These are phyloP conservation scores for Cladorrhinum sp. DNA, from an alignment of 2,329 filamentous ascomycete species.

Conservation along the genomic window DNA sequence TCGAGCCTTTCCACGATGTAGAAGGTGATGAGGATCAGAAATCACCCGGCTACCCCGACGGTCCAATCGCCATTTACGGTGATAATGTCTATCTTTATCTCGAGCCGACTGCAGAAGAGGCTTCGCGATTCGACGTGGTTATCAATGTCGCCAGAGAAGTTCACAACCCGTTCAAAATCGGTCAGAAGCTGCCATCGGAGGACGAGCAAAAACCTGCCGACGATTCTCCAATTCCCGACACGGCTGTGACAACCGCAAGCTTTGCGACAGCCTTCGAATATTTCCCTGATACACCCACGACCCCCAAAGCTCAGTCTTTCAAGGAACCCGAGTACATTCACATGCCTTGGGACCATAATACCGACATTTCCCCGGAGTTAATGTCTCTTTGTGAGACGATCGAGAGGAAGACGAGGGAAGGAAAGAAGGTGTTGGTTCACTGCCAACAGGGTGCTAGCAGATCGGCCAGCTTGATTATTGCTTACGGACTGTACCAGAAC, in stretches of 20 bases:
- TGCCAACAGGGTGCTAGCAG: constrained; percentile 85
- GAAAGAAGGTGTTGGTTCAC: constrained; percentile 77
- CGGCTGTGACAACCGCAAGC: constrained; percentile 55
- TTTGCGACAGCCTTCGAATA: constrained; percentile 62
- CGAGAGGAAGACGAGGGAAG: constrained; percentile 66
- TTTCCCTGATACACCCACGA: constrained; percentile 52
- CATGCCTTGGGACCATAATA: constrained; percentile 85
- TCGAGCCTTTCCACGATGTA: constrained; percentile 62
- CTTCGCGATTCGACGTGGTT: constrained; percentile 74
- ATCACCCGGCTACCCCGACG: constrained; percentile 77
- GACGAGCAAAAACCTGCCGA: constrained; percentile 32
- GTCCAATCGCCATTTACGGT: constrained; percentile 77
- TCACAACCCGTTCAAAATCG: constrained; percentile 63
- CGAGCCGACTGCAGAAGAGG: constrained; percentile 75
- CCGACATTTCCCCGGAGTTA: constrained; percentile 75
- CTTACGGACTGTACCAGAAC: constrained; percentile 78
- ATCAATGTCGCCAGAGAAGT: constrained; percentile 85
- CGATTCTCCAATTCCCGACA: constrained; percentile 52
- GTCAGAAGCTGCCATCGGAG: constrained; percentile 28
- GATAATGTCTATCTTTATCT: constrained; percentile 75
- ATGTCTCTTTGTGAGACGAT: constrained; percentile 73
- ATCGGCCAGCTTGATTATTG: constrained; percentile 81
- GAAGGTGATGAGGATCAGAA: constrained; percentile 76
- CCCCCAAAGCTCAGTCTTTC: constrained; percentile 50
- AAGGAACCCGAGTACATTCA: constrained; percentile 78